Base-by-base conservation (phyloP, 2,329 filamentous ascomycete genomes). In the Aspergillus ruber region DNA sequence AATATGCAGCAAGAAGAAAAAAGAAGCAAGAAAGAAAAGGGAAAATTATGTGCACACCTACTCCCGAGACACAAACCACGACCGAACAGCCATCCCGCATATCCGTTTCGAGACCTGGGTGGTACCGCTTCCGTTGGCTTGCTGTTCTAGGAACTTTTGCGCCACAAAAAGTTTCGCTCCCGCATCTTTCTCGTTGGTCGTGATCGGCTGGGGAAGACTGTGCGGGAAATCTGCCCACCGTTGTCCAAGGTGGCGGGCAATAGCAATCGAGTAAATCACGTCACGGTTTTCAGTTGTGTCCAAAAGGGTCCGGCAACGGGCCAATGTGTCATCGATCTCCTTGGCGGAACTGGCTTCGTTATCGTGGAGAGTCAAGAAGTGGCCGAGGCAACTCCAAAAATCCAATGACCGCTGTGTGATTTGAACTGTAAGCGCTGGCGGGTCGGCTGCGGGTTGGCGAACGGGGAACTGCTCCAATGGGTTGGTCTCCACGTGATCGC, bases 261-360 rank as follows among this genome's bases (percentile, higher is more conserved):
- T 81, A 7, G 87, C 88, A 55, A 95, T 85, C 0, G 88, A 93
- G 69, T 95, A 95, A 48, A 96, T 80, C 15, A 95, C 85, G 64
- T 96, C 90, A 45, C 90, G 83, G 60, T 91, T 93, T 70, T 96
- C 90, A 20, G 85, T 80, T 42, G 85, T 85, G 56, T 89, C 86
- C 10, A 95, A 76, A 18, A 91, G 75, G 47, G 78, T 78, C 27
- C 88, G 83, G 66, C 89, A 80, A 44, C 77, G 77, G 4, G 68
- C 68, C 25, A 95, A 72, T 1, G 81, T 79, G 21, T 82, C 78
- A 45, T 90, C 84, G 32, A 88, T 80, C 46, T 78, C 74, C 56
- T 77, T 81, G 49, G 70, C 72, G 49, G 60, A 66, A 50, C 68
- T 67, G 5, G 78, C 71, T 42, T 78, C 73, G 33, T 83, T 77